Evolutionary conservation across 257 asterid genomes (phyloP), one percentile per base, ranked within the genome.

Genomic region (Capsicum pubescens): DNA sequence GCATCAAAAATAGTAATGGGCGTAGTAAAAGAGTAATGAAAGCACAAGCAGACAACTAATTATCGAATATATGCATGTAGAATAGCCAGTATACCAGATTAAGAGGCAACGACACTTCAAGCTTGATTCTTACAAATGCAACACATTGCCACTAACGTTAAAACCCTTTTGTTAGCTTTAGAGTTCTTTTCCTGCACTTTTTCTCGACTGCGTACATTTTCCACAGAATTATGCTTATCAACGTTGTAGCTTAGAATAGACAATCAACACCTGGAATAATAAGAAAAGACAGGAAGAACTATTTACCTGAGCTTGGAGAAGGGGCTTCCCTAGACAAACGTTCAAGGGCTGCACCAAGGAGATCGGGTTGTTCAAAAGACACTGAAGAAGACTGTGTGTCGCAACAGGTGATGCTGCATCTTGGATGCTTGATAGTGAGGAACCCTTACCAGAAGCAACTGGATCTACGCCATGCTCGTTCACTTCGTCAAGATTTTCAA

Each of bases 301-400:
- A 39, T 46, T 55, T 91, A 92, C 98, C 98, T 83, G 96, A 92
- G 92, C 90, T 91, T 42, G 97, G 92, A 50, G 94, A 91, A 74
- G 94, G 86, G 52, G 81, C 89, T 81, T 91, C 93, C 81, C 81
- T 88, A 44, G 92, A 84, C 74, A 87, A 64, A 79, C 66, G 83
- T 77, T 80, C 85, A 87, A 84, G 64, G 66, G 88, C 55, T 64
- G 82, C 19, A 48, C 76, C 71, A 63, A 60, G 59, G 56, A 84
- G 80, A 59, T 84, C 92, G 59, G 70, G 82, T 8, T 88, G 86
- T 70, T 82, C 91, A 71, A 84, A 85, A 83, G 70, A 79, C 83
- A 88, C 76, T 21, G 95, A 83, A 60, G 91, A 82, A 21, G 89
- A 88, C 85, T 89, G 94, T 89, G 94, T 21, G 85, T 82, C 55